These are phyloP conservation scores for Echium plantagineum DNA, from an alignment of 257 asterid genomes.

Conservation along the genomic window DNA sequence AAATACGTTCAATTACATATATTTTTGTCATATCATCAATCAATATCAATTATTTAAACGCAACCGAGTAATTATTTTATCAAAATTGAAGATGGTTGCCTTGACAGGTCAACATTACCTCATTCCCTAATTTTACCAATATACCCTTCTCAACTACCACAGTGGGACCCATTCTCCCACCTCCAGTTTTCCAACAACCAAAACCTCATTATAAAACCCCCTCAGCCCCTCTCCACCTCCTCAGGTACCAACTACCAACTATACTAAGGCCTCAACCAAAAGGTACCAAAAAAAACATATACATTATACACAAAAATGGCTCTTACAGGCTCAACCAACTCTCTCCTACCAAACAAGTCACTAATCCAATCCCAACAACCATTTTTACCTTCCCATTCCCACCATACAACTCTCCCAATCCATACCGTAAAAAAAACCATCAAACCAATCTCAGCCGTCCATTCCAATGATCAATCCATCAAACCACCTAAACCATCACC, in stretches of 20 bases:
- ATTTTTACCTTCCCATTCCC: constrained; percentile 12
- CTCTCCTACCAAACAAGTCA: constrained; percentile 28
- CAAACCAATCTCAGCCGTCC: constrained; percentile 34
- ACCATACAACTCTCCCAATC: constrained; percentile 7
- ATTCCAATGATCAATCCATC: constrained; percentile 30
- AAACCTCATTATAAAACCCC: constrained; percentile 20
- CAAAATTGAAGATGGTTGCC: no score
- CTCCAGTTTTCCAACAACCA: neutral
- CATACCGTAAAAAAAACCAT: constrained; percentile 1
- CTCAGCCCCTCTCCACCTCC: neutral
- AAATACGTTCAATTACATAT: no score
- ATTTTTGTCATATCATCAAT: no score
- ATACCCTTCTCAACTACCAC: constrained; percentile 7
- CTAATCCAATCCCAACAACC: constrained; percentile 14
- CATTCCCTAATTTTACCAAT: neutral
- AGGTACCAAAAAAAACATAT: constrained; percentile 4
- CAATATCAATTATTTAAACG: no score
- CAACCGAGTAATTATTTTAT: no score
- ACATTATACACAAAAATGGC: constrained; percentile 18
- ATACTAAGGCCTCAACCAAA: neutral
- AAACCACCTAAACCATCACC: constrained; percentile 23
- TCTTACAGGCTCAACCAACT: constrained; percentile 26
- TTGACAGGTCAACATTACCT: neutral
- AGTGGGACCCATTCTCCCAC: neutral
- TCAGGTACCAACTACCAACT: constrained; percentile 17